Evolutionary conservation across 768 basidiomycete species (phyloP).

Genomic region (Gymnopilus dilepis): DNA sequence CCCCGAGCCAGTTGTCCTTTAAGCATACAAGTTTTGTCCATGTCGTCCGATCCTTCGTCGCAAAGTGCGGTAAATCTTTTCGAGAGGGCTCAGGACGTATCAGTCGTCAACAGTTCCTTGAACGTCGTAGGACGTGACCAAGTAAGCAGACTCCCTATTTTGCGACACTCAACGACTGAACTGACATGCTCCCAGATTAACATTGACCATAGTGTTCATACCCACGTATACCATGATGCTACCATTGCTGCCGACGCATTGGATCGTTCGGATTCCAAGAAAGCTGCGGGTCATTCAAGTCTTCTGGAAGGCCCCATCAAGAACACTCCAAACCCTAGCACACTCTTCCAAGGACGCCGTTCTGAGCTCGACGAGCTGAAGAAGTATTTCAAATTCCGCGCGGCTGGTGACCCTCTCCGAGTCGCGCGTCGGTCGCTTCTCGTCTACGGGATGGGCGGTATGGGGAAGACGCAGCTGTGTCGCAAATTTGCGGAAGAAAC

Average conservation of each 20-base stretch:
- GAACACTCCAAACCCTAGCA: constrained; percentile 3
- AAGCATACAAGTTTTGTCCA: too few species aligned
- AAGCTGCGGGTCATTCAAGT: too few species aligned
- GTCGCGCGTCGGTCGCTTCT: constrained; percentile 16
- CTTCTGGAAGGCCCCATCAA: not conserved
- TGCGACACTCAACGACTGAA: not conserved
- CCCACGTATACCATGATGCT: not conserved
- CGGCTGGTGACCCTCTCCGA: not conserved
- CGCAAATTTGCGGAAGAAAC: constrained; percentile 21
- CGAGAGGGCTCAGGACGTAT: not conserved
- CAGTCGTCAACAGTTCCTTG: not conserved
- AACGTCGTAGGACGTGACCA: not conserved
- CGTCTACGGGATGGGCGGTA: constrained; percentile 27
- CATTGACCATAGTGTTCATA: not conserved
- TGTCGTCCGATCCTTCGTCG: too few species aligned
- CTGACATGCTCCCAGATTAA: not conserved
- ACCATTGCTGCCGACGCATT: not conserved
- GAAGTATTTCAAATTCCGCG: constrained; percentile 12
- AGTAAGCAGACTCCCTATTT: not conserved
- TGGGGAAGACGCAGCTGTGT: constrained; percentile 28
- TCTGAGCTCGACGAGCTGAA: constrained; percentile 15
- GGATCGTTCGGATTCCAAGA: too few species aligned
- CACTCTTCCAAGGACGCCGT: constrained; percentile 22
- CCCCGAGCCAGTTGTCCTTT: too few species aligned
- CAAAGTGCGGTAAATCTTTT: not conserved